A percentile compares a stretch with the other conserved stretches of the same genome.
Evolutionary conservation across 225 moss, liverwort and hornwort genomes (phyloP).

Genomic region (Thuidium tamariscinum): DNA sequence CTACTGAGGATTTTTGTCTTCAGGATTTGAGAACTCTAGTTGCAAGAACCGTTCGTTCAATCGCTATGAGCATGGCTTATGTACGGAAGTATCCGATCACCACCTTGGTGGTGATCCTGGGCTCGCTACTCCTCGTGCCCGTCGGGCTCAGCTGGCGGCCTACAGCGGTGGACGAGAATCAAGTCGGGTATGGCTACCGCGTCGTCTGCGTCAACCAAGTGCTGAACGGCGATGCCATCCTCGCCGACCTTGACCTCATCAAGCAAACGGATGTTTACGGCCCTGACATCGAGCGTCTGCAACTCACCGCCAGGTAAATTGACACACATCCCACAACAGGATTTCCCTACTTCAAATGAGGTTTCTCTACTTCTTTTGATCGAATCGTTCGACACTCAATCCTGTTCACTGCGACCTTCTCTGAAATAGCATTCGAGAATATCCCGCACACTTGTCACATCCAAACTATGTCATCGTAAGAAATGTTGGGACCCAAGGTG

Average conservation of each 20-base stretch:
- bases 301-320: slow-evolving; percentile 29
- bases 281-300: slow-evolving; percentile 27
- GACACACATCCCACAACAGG: neutral
- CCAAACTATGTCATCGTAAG: neutral
- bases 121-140: neutral
- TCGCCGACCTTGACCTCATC: slow-evolving; percentile 43
- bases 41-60: neutral
- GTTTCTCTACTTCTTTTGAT: neutral
- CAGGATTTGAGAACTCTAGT: neutral
- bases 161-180: slow-evolving; percentile 6
- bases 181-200: slow-evolving; percentile 42
- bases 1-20: neutral
- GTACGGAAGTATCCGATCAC: neutral
- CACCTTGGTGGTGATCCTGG: neutral
- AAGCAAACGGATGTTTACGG: slow-evolving; percentile 20
- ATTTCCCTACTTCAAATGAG: neutral
- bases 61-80: neutral
- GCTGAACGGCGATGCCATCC: slow-evolving; percentile 18
- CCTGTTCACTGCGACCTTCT: neutral
- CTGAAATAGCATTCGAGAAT: neutral
- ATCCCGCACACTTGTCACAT: no score
- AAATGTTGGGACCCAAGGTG: neutral
- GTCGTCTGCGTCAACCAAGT: slow-evolving; percentile 28
- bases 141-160: neutral
- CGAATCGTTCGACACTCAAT: neutral